Evolutionary conservation across 306 rosid genomes (phyloP).

Genomic region (Bauhinia variegata): DNA sequence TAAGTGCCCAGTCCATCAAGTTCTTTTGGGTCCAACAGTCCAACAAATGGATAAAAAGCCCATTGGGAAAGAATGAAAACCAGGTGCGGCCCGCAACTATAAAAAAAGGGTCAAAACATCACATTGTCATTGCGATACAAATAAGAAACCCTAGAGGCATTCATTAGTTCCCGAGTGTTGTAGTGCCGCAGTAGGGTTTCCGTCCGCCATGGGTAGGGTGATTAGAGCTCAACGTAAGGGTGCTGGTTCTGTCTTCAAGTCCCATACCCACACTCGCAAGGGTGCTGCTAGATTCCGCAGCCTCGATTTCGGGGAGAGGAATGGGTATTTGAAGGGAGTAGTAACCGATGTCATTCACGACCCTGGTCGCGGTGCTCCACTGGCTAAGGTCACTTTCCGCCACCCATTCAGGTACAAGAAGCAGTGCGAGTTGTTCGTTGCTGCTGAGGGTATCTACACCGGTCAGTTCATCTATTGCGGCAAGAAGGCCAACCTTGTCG

Average conservation of each 20-base stretch:
- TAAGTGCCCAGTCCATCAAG: no score
- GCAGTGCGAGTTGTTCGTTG: slow-evolving; percentile 48
- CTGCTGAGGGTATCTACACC: slow-evolving; percentile 49
- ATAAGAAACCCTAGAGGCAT: no score
- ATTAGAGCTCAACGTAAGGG: slow-evolving; percentile 60
- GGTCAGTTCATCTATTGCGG: slow-evolving; percentile 53
- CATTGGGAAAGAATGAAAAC: no score
- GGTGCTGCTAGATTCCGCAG: slow-evolving; percentile 48
- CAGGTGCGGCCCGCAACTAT: no score
- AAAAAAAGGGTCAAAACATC: no score
- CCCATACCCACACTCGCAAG: slow-evolving; percentile 54
- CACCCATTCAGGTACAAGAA: slow-evolving; percentile 55
- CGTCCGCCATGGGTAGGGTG: slow-evolving; percentile 41
- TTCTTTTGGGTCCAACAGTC: no score
- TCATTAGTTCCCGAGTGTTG: no score
- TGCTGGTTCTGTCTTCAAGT: slow-evolving; percentile 54
- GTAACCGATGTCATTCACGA: slow-evolving; percentile 51
- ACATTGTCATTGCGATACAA: no score
- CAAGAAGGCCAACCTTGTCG: slow-evolving; percentile 46
- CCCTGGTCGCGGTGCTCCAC: slow-evolving; percentile 52
- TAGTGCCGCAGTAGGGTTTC: no score
- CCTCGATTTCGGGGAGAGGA: slow-evolving; percentile 51
- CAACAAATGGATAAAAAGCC: no score
- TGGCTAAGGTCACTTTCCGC: slow-evolving; percentile 47
- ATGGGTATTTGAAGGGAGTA: slow-evolving; percentile 48